Percentiles rank a stretch among this genome's conserved stretches.
These are phyloP conservation scores for Plenodomus tracheiphilus DNA, from an alignment of 2,329 filamentous ascomycete genomes.

Conservation along the genomic window DNA sequence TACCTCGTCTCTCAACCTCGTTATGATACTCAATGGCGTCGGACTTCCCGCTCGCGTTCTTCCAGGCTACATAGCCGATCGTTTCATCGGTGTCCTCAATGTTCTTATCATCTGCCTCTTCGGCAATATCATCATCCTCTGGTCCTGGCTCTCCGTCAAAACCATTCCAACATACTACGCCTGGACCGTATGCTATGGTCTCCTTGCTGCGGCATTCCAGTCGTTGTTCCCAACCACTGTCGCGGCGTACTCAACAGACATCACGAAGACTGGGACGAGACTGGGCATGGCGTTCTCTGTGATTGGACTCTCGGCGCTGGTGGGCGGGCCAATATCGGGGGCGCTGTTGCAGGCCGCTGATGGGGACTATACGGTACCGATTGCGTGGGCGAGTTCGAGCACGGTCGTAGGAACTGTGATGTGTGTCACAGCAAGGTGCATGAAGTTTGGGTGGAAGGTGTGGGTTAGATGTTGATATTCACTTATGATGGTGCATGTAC, in stretches of 20 bases:
- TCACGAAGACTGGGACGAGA: slow-evolving; percentile 46
- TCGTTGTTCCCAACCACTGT: slow-evolving; percentile 48
- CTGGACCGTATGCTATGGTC: slow-evolving; percentile 67
- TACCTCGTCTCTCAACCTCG: slow-evolving; percentile 56
- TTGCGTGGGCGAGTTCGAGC: slow-evolving; percentile 26
- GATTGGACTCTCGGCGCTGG: slow-evolving; percentile 54
- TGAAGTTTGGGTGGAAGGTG: slow-evolving; percentile 29
- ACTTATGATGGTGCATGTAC: too few species aligned
- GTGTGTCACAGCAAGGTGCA: slow-evolving; percentile 19
- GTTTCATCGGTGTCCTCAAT: slow-evolving; percentile 62
- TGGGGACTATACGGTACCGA: slow-evolving; percentile 29
- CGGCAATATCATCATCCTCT: slow-evolving; percentile 49
- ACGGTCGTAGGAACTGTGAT: slow-evolving; percentile 18
- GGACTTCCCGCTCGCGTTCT: slow-evolving; percentile 59
- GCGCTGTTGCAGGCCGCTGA: slow-evolving; percentile 52
- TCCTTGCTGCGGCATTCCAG: slow-evolving; percentile 54
- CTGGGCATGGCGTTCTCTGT: slow-evolving; percentile 59
- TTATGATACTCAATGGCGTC: slow-evolving; percentile 61
- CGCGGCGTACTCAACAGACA: slow-evolving; percentile 38
- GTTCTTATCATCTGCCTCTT: slow-evolving; percentile 58
- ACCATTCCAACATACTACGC: slow-evolving; percentile 58
- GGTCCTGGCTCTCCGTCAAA: slow-evolving; percentile 63
- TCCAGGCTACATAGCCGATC: slow-evolving; percentile 59
- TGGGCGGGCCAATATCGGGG: slow-evolving; percentile 59
- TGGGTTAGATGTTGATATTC: slow-evolving; percentile 19